Evolutionary conservation across 73 alveolate genomes (phyloP).

Genomic region (Loxodes magnus): DNA sequence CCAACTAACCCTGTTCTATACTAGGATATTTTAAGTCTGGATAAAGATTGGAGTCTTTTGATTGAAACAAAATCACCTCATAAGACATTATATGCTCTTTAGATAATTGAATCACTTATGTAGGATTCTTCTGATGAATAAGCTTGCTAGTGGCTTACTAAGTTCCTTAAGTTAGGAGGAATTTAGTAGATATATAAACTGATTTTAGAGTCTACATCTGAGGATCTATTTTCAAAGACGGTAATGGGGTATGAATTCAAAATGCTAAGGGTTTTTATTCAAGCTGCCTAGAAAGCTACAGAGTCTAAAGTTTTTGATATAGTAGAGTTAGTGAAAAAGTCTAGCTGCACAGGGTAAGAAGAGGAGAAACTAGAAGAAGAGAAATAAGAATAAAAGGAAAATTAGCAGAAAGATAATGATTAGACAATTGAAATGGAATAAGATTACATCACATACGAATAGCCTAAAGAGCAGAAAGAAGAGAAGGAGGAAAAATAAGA

Average conservation of each 20-base stretch:
- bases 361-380: not conserved
- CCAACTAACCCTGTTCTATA: conserved; percentile 48
- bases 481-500: not conserved
- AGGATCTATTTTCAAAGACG: conserved; percentile 17
- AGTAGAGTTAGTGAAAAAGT: conserved; percentile 16
- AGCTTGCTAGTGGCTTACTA: conserved; percentile 17
- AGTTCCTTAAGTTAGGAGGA: conserved; percentile 25
- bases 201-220: conserved; percentile 10
- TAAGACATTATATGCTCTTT: conserved; percentile 48
- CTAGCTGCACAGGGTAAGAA: not conserved
- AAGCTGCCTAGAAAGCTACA: conserved; percentile 29
- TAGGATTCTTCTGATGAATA: conserved; percentile 22
- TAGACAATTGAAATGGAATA: not conserved
- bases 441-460: not conserved
- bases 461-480: not conserved
- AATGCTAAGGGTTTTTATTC: conserved; percentile 15
- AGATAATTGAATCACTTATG: conserved; percentile 54
- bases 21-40: conserved; percentile 21
- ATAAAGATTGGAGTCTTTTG: conserved; percentile 39
- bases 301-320: conserved; percentile 26
- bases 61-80: conserved; percentile 33
- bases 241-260: conserved; percentile 23
- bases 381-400: not conserved
- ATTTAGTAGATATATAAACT: conserved; percentile 7
- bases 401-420: not conserved